Base-by-base conservation (phyloP, 2,329 filamentous ascomycete species). In the Xylogone sp. region DNA sequence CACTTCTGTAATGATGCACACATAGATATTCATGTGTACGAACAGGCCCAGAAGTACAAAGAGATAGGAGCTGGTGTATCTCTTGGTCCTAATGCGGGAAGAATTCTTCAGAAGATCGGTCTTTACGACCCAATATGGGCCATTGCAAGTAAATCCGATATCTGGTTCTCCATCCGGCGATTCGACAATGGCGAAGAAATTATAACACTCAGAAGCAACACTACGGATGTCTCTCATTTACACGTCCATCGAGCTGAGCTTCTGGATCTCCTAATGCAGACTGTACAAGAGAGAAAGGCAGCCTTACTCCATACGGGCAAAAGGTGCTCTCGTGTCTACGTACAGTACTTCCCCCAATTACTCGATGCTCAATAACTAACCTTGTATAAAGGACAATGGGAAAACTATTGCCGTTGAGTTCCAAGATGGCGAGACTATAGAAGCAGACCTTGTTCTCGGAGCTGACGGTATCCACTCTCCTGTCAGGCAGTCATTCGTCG, bases 51-150 rank as follows among this genome's bases (percentile, higher is more conserved):
- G 1, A 53, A 65, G 53, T 54, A 71, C 27, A 62, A 60, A 48
- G 69, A 71, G 51, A 67, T 71, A 10, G 69, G 69, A 9, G 69
- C 69, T 3, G 67, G 65, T 27, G 70, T 71, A 21, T 66, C 67
- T 7, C 51, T 72, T 7, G 66, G 68, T 1, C 69, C 69, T 2
- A 71, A 71, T 60, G 69, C 68, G 2, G 58, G 71, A 48, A 58
- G 62, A 48, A 67, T 67, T 10, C 59, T 72, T 16, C 62, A 71
- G 48, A 59, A 57, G 48, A 53, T 71, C n/a, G 69, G 68, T 10
- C 55, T 72, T 10, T 34, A 64, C 1, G 62, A 67, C 57, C 63
- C 61, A 6, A 61, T 70, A 19, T 58, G 60, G 19, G 65, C 67
- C 27, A 60, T 64, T 5, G 57, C 69, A 34, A 20, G 52, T 54